phyloP scores from a whole-genome alignment of 306 rosid genomes.

The Rosa chinensis region DNA sequence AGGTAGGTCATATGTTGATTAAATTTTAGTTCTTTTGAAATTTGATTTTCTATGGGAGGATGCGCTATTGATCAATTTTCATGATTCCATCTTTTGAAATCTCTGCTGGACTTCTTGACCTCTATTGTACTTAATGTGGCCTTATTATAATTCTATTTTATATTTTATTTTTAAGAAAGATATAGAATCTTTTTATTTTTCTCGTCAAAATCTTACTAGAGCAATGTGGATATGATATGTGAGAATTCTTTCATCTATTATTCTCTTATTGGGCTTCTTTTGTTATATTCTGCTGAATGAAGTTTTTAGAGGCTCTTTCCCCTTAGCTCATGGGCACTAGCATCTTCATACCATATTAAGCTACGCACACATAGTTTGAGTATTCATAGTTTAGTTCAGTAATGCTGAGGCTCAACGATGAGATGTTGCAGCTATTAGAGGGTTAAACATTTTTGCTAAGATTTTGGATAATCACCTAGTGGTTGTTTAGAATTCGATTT shows the following conservation, averaged over 20 bases:
- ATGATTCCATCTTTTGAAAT: not conserved
- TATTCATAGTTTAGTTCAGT: not conserved
- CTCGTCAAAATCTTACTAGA: not conserved
- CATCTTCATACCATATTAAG: not conserved
- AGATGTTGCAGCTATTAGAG: not conserved
- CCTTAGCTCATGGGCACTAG: not conserved
- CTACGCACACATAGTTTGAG: not conserved
- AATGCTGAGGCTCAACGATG: not conserved
- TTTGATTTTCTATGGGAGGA: not conserved
- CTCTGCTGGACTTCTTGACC: not conserved
- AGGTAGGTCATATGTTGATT: conserved; percentile 40
- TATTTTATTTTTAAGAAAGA: not conserved
- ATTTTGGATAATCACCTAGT: not conserved
- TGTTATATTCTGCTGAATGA: not conserved
- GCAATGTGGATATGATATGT: not conserved
- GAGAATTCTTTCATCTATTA: not conserved
- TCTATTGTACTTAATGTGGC: not conserved
- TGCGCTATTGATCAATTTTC: not conserved
- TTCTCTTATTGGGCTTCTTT: not conserved
- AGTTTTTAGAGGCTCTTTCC: not conserved
- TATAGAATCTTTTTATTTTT: not conserved
- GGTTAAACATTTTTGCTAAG: not conserved
- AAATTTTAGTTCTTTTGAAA: conserved; percentile 10
- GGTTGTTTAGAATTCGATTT: not conserved
- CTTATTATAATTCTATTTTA: not conserved